A percentile compares a stretch with the other conserved stretches of the same genome.
Conservation (phyloP, 495 filamentous ascomycete genomes). For the Aspergillus baeticus region DNA sequence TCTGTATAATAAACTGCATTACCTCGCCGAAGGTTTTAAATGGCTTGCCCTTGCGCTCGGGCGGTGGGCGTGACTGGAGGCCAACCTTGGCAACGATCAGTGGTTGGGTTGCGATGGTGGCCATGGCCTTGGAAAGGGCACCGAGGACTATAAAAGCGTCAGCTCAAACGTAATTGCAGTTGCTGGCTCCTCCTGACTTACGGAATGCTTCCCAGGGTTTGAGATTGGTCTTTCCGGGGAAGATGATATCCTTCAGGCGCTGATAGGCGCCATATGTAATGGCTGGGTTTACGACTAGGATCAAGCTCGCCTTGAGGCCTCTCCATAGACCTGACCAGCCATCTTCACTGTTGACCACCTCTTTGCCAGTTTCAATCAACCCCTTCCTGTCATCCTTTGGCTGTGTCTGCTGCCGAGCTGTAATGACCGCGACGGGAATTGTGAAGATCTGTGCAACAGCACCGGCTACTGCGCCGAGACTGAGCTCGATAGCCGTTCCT, state of each 20-base stretch:
- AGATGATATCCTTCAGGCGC: slow-evolving; percentile 75
- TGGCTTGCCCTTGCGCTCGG: slow-evolving; percentile 79
- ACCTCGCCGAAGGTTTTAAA: slow-evolving; percentile 96
- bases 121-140: slow-evolving; percentile 87
- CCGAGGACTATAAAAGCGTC: slow-evolving; percentile 65
- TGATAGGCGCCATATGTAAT: slow-evolving; percentile 99
- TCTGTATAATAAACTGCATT: slow-evolving; percentile 85
- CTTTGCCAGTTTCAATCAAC: slow-evolving; percentile 80
- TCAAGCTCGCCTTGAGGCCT: slow-evolving; percentile 92
- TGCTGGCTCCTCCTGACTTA: slow-evolving; percentile 45
- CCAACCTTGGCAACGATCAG: slow-evolving; percentile 98
- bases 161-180: slow-evolving; percentile 2
- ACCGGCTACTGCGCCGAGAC: slow-evolving; percentile 83
- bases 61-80: slow-evolving; percentile 87
- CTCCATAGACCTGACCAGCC: slow-evolving; percentile 89
- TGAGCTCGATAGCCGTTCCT: slow-evolving; percentile 81
- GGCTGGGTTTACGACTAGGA: slow-evolving; percentile 92
- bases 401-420: slow-evolving; percentile 94
- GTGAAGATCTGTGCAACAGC: slow-evolving; percentile 95
- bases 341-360: slow-evolving; percentile 89
- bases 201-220: slow-evolving; percentile 88
- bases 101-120: slow-evolving; percentile 91
- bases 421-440: slow-evolving; percentile 92
- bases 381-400: slow-evolving; percentile 80
- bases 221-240: slow-evolving; percentile 73